Percentiles rank a stretch among this genome's conserved stretches.
These are phyloP conservation scores for Pyrrhoderma lamaoense DNA, from an alignment of 1,284 basidiomycete species.

Conservation along the genomic window DNA sequence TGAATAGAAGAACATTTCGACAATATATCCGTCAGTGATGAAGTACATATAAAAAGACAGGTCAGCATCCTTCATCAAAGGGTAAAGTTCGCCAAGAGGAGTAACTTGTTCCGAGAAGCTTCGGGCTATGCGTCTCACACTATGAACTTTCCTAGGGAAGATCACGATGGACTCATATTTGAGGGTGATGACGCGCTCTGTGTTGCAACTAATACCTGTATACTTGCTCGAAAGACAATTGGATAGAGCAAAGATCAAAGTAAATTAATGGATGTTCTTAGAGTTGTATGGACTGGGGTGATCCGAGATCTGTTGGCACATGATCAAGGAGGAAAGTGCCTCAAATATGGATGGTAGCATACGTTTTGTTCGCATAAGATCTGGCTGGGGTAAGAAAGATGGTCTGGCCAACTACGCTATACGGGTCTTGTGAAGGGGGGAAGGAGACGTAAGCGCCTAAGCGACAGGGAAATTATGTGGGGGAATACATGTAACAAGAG, in stretches of 20 bases:
- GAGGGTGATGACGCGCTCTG: slow-evolving; percentile 5
- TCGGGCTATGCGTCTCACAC: too few species aligned
- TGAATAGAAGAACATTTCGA: too few species aligned
- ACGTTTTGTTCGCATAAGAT: not conserved
- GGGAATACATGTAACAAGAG: not conserved
- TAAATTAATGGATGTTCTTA: not conserved
- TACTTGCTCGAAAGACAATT: not conserved
- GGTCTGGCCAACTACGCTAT: not conserved
- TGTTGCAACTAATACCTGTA: not conserved
- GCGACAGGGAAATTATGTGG: not conserved
- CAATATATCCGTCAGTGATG: too few species aligned
- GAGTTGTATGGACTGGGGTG: not conserved
- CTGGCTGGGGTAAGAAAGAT: not conserved
- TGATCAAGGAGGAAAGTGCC: slow-evolving; percentile 3
- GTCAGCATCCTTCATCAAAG: too few species aligned
- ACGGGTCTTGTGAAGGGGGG: not conserved
- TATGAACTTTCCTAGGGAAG: not conserved
- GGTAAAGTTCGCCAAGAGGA: too few species aligned
- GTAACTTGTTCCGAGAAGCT: too few species aligned
- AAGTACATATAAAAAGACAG: too few species aligned
- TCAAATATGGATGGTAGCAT: not conserved
- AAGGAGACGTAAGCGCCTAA: slow-evolving; percentile 5
- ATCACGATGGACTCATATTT: slow-evolving; percentile 4
- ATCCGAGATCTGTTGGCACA: not conserved
- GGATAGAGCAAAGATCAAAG: not conserved